These are phyloP conservation scores for Epicoccum nigrum DNA, from an alignment of 2,329 filamentous ascomycete species.

Conservation along the genomic window DNA sequence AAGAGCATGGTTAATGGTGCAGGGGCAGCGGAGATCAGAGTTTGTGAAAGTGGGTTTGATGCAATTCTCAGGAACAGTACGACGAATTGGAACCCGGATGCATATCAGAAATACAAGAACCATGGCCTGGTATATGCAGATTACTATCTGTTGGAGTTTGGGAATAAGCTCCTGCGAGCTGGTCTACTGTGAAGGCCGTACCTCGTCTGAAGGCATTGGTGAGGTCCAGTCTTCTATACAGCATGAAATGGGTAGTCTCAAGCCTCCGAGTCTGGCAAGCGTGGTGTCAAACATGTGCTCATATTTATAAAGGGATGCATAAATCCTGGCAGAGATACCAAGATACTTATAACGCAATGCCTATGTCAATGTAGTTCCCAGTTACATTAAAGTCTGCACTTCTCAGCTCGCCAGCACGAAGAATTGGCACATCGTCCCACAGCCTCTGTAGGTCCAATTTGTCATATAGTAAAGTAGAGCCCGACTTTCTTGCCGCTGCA, in stretches of 20 bases:
- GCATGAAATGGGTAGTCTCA: not conserved
- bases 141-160: slow-evolving; percentile 56
- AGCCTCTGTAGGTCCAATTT: slow-evolving; percentile 18
- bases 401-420: not conserved
- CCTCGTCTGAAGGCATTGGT: not conserved
- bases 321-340: too few relatives aligned
- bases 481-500: slow-evolving; percentile 25
- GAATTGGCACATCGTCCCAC: slow-evolving; percentile 34
- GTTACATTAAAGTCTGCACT: not conserved
- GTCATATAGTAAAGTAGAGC: slow-evolving; percentile 20
- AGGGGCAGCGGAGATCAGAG: slow-evolving; percentile 19
- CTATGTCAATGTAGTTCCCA: too few relatives aligned
- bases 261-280: too few relatives aligned
- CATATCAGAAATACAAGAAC: slow-evolving; percentile 53
- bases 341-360: too few relatives aligned
- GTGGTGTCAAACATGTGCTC: too few relatives aligned
- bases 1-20: slow-evolving; percentile 25
- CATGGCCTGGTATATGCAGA: slow-evolving; percentile 59
- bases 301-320: too few relatives aligned
- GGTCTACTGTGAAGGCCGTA: slow-evolving; percentile 29
- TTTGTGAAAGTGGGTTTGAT: slow-evolving; percentile 46
- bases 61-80: slow-evolving; percentile 56
- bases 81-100: slow-evolving; percentile 56
- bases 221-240: not conserved
- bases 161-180: slow-evolving; percentile 53